Percentiles rank a stretch among this genome's conserved stretches.
Evolutionary conservation across 2,329 filamentous ascomycete genomes (phyloP).

Genomic region (Nemania sp.): DNA sequence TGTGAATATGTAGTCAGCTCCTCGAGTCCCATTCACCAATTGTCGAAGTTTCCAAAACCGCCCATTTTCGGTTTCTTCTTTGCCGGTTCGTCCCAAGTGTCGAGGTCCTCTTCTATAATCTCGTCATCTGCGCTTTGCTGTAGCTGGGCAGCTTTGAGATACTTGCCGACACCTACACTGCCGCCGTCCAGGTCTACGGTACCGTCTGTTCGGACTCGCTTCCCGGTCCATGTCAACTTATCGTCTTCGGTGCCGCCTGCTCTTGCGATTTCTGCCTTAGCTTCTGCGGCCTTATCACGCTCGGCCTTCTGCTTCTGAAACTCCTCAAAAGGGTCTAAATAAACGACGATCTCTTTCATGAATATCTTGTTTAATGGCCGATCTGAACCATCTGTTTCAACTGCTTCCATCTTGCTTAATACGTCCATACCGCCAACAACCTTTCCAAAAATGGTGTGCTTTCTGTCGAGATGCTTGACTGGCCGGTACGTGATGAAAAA

Average conservation of each 20-base stretch:
- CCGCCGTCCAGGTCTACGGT: conserved; percentile 52
- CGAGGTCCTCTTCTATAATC: conserved; percentile 62
- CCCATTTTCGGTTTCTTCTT: conserved; percentile 79
- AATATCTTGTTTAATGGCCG: conserved; percentile 76
- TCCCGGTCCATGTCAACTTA: conserved; percentile 93
- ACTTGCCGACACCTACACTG: conserved; percentile 70
- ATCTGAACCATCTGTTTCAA: conserved; percentile 74
- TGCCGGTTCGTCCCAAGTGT: conserved; percentile 69
- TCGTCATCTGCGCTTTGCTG: conserved; percentile 54
- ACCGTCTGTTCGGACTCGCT: conserved; percentile 74
- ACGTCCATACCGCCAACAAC: conserved; percentile 77
- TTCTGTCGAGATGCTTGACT: conserved; percentile 83
- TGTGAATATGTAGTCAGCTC: no score
- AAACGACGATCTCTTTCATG: conserved; percentile 82
- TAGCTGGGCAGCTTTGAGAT: conserved; percentile 66
- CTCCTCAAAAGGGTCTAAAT: conserved; percentile 94
- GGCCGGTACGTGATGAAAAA: conserved; percentile 92
- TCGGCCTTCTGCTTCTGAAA: conserved; percentile 77
- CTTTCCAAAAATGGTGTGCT: conserved; percentile 94
- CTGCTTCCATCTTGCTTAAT: conserved; percentile 75
- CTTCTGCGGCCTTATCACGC: conserved; percentile 59
- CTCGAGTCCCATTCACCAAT: conserved; percentile 62
- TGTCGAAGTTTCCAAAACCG: conserved; percentile 94
- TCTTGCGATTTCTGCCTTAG: conserved; percentile 63
- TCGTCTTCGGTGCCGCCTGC: conserved; percentile 83